Percentiles rank a stretch among this genome's conserved stretches.
These are phyloP conservation scores for Xerocomellus chrysenteron DNA, from an alignment of 768 basidiomycete genomes.

Conservation along the genomic window DNA sequence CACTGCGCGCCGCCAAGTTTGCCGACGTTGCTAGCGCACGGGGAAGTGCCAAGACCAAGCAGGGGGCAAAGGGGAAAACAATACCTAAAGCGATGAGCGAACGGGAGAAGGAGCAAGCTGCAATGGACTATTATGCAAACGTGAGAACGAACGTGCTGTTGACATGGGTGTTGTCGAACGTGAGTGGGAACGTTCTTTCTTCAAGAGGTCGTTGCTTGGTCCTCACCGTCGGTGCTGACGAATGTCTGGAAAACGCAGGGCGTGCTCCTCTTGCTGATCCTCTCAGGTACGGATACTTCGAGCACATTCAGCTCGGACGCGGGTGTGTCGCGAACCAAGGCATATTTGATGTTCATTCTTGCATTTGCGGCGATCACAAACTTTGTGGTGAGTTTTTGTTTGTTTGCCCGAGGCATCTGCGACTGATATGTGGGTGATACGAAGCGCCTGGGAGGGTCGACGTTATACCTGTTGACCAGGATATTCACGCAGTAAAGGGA, in stretches of 20 bases:
- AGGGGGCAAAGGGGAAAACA: constrained; percentile 3
- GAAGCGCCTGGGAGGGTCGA: constrained; percentile 60
- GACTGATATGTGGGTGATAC: background rate
- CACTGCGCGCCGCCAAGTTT: constrained; percentile 59
- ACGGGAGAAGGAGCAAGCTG: constrained; percentile 69
- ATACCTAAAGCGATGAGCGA: constrained; percentile 34
- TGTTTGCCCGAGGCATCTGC: background rate
- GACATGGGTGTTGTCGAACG: constrained; percentile 84
- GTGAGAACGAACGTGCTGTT: constrained; percentile 82
- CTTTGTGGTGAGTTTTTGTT: constrained; percentile 43
- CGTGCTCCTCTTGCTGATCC: constrained; percentile 64
- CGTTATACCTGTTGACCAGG: constrained; percentile 49
- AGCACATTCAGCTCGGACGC: constrained; percentile 56
- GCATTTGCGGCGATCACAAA: constrained; percentile 80
- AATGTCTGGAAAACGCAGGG: constrained; percentile 43
- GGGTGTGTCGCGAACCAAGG: constrained; percentile 59
- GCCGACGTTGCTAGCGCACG: constrained; percentile 15
- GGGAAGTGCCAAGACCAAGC: constrained; percentile 7
- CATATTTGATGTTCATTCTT: constrained; percentile 78
- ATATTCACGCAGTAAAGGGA: constrained; percentile 48
- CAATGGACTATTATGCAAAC: constrained; percentile 85
- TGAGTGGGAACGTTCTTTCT: constrained; percentile 31
- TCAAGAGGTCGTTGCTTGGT: background rate
- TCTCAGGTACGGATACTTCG: constrained; percentile 55
- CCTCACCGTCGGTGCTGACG: background rate